Conservation (phyloP, 495 filamentous ascomycete species). For the Aspergillus egyptiacus region DNA sequence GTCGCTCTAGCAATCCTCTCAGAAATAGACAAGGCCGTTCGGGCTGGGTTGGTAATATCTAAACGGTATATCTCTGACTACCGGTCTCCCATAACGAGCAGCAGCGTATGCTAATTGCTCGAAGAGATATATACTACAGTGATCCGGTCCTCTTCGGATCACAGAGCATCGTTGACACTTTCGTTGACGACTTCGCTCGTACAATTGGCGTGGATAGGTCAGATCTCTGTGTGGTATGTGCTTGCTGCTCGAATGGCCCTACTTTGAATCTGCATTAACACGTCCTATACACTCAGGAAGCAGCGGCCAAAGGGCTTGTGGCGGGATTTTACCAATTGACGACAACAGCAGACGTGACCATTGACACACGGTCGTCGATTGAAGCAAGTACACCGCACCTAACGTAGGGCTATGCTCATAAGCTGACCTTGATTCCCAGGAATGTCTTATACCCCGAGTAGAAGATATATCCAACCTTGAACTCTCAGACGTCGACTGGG, state of each 20-base stretch:
- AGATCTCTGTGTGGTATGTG: conserved; percentile 44
- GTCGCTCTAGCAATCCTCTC: conserved; percentile 63
- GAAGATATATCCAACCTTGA: conserved; percentile 49
- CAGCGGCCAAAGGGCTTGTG: conserved; percentile 67
- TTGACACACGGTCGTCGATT: conserved; percentile 18
- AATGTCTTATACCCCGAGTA: conserved; percentile 58
- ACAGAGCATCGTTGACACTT: conserved; percentile 66
- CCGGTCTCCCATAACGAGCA: not conserved
- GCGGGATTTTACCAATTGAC: conserved; percentile 47
- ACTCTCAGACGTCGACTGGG: conserved; percentile 54
- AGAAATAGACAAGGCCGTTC: conserved; percentile 62
- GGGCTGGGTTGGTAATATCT: conserved; percentile 57
- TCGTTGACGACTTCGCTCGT: conserved; percentile 79
- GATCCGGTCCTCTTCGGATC: conserved; percentile 72
- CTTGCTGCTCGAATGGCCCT: not conserved
- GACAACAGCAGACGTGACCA: conserved; percentile 17
- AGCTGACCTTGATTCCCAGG: conserved; percentile 39
- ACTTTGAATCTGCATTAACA: not conserved
- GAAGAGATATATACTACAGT: conserved; percentile 87
- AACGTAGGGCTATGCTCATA: too few relatives aligned
- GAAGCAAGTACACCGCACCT: conserved; percentile 8
- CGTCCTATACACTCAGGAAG: too few relatives aligned
- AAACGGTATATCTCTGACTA: conserved; percentile 56
- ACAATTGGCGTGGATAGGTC: conserved; percentile 48
- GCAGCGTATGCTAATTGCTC: not conserved